Base-by-base conservation (phyloP, 1,284 basidiomycete species). In the Afroboletus lepidellus region DNA sequence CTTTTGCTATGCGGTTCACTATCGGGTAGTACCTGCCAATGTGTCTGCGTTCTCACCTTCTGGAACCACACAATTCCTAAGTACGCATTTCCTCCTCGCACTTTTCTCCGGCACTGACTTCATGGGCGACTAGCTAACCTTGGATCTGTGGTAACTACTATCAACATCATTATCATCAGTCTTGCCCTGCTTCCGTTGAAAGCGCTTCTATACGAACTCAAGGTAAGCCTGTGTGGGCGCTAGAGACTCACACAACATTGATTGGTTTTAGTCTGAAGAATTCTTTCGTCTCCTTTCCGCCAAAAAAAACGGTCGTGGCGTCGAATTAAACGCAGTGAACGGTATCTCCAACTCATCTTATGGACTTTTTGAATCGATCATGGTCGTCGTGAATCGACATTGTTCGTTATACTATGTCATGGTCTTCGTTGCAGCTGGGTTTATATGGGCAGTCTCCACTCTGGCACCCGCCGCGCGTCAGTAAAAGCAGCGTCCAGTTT, bases 151-250 rank as follows among this genome's bases (percentile, higher is more conserved):
- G 34, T 57, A n/a, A 55, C 56, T 8, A 50, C 51, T 3, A 32
- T 57, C 27, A 57, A 51, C n/a, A 57, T 58, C 24, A 38, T 57
- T 7, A 45, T 57, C 13, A 50, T 57, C n/a, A 55, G 56, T 29
- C n/a, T 58, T 15, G 20, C 46, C 9, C 21, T 57, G 2, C 36
- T 58, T 11, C 56, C 57, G 3, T 18, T 57, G 16, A 48, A 48
- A 41, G 18, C 33, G 3, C 23, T 57, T 48, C 20, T 58, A 15
- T 46, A 3, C 9, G 52, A 57, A 1, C 57, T 58, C 12, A 16
- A 55, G 42, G 56, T 56, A n/a, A 33, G 37, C 13, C 3, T 7
- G 13, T 9, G 8, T 29, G n/a, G n/a, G n/a, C n/a, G n/a, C 33
- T 3, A 4, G 8, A 25, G 16, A 23, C 5, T 4, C 9, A 34